phyloP scores from a whole-genome alignment of 1,284 basidiomycete species.

The Uromyces viciae-fabae region DNA sequence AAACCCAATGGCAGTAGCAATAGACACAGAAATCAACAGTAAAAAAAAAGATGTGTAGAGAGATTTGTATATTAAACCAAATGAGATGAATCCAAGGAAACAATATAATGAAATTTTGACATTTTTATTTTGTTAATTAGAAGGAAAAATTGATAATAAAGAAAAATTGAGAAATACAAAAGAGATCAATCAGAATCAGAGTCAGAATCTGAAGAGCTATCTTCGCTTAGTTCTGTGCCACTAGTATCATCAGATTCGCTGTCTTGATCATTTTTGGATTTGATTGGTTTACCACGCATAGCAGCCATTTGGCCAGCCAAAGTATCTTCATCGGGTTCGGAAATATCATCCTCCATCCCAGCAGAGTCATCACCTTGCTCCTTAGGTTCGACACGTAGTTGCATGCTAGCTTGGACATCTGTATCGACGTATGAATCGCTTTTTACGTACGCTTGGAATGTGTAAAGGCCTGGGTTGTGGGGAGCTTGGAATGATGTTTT shows the following conservation, averaged over 20 bases:
- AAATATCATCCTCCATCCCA: conserved; percentile 77
- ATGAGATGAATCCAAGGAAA: too few relatives aligned
- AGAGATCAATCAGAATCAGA: conserved; percentile 50
- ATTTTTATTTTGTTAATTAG: too few relatives aligned
- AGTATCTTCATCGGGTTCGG: conserved; percentile 89
- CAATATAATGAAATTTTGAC: too few relatives aligned
- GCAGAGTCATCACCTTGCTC: conserved; percentile 59
- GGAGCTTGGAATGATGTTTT: conserved; percentile 94
- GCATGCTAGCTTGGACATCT: conserved; percentile 69
- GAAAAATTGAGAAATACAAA: background rate
- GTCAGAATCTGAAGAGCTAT: conserved; percentile 50
- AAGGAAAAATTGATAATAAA: background rate
- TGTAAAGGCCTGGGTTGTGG: conserved; percentile 74
- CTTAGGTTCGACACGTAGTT: conserved; percentile 64
- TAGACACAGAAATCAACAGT: too few relatives aligned
- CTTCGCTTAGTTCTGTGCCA: conserved; percentile 42
- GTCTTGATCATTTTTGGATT: conserved; percentile 54
- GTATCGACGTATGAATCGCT: conserved; percentile 76
- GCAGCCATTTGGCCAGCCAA: conserved; percentile 97
- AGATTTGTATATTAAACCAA: too few relatives aligned
- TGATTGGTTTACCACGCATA: conserved; percentile 76
- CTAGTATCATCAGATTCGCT: conserved; percentile 45
- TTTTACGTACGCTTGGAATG: conserved; percentile 79
- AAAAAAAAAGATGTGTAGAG: too few relatives aligned
- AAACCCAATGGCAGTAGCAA: too few relatives aligned